Base-by-base conservation (phyloP, 768 basidiomycete species). In the Neoboletus magnificus region DNA sequence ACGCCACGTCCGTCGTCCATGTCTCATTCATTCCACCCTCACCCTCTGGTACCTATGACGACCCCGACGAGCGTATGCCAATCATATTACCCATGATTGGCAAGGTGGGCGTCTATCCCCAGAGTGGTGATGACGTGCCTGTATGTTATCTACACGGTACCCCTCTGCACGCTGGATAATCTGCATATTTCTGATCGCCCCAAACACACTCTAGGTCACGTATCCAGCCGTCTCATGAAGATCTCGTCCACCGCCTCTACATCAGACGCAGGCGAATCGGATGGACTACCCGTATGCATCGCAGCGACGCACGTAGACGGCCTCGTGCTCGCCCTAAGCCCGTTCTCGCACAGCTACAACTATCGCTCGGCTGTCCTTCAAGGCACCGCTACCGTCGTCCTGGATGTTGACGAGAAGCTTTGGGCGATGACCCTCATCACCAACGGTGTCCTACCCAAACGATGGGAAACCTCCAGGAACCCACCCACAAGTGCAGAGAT, bases 211-310 rank as follows among this genome's bases (percentile, higher is more conserved):
- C 18, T 40, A 68, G 65, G 65, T 7, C 53, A 66, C 42, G 30
- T 49, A 4, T 68, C 65, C 13, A 66, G 66, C 25, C 62, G 65
- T 27, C 66, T 66, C 22, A 68, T 68, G 65, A 66, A 68, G 53
- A 51, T 68, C 40, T 47, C 65, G 0, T 12, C 56, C 3, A 11
- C 43, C 10, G 11, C 41, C 3, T 50, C 53, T 30, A 18, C 36
- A 5, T 44, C 22, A 11, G 37, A 40, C 23, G 20, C 23, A 27
- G 25, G 3, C 1, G 60, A 51, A 36, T 41, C 44, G 2, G 49
- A 60, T 4, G 60, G 52, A 22, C 52, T 66, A 11, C 41, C 45
- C n/a, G 48, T 66, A 10, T 67, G 63, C 58, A 43, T 66, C 29
- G 65, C 65, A 23, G 65, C 66, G 20, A 66, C 66, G 18, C 58